Evolutionary conservation across 352 stramenopile genomes (phyloP), one percentile per base, ranked within the genome.

Genomic region (Pythium scleroteichum): DNA sequence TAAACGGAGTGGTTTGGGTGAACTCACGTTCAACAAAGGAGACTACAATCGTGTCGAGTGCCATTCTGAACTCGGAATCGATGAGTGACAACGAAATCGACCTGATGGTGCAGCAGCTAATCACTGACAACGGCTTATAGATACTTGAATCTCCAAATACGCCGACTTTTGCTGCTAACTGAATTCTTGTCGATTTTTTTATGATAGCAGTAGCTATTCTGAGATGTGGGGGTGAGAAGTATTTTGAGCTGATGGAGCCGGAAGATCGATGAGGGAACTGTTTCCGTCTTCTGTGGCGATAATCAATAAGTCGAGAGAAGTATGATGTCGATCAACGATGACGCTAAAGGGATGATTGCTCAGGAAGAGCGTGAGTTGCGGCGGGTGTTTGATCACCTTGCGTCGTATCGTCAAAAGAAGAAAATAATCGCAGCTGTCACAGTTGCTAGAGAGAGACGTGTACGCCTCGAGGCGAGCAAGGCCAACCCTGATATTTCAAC

Each of bases 1-100:
- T 97, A 40, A 99, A 99, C 73, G 97, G 97, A 19, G 72, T 95
- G 38, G 81, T 99, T 33, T 99, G 96, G 96, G 82, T 99, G 17
- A 95, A 99, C 69, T 90, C 90, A 19, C 79, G 76, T 53, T 79
- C 78, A n/a, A 80, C 71, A 10, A 87, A 92, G 64, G 79, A 93
- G 60, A 95, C 90, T 38, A 91, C 83, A 35, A 74, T 96, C 64
- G 85, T 97, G 39, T 76, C 75, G 29, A 97, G 97, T 58, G 87
- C 86, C 40, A 89, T 97, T 53, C 79, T 92, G 55, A 95, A 95
- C 67, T 93, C 82, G 8, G 90, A 97, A 76, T 68, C 72, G 19
- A 92, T 85, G 97, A 95, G 75, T 54, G 41, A 68, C 14, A 87
- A 72, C 53, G 79, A 96, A 58, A 69, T 87, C 23, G 71, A 91